These are phyloP conservation scores for Plasmopara viticola DNA, from an alignment of 352 stramenopile genomes.

Conservation along the genomic window DNA sequence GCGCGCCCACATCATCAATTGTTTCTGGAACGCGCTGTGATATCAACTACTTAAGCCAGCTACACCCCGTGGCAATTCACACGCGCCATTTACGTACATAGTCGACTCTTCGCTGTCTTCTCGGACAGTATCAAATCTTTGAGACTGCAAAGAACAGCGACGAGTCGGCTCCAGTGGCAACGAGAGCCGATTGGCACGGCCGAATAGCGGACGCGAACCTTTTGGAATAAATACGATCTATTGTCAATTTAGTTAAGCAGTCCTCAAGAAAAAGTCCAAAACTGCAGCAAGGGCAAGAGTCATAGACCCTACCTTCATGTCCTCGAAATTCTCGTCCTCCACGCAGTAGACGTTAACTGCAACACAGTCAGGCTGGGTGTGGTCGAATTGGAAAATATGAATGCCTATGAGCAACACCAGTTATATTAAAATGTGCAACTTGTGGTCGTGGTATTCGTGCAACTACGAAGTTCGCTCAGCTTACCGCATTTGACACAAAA, in stretches of 20 bases:
- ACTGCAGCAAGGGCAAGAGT: neutral
- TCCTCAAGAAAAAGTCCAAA: no score
- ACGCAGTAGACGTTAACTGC: slow-evolving; percentile 80
- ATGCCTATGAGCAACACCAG: slow-evolving; percentile 32
- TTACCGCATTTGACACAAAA: slow-evolving; percentile 76
- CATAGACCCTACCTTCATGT: slow-evolving; percentile 48
- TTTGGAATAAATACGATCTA: slow-evolving; percentile 80
- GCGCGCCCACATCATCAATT: slow-evolving; percentile 72
- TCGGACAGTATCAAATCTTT: slow-evolving; percentile 30
- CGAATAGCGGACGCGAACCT: slow-evolving; percentile 61
- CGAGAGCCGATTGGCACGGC: slow-evolving; percentile 34
- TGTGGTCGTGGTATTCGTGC: no score
- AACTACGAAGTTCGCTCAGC: slow-evolving; percentile 7
- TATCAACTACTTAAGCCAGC: slow-evolving; percentile 10
- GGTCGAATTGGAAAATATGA: slow-evolving; percentile 83
- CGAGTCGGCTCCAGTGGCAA: slow-evolving; percentile 36
- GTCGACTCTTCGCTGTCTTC: slow-evolving; percentile 47
- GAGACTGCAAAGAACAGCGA: slow-evolving; percentile 35
- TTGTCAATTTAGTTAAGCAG: neutral
- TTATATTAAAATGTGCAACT: neutral
- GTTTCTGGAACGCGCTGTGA: slow-evolving; percentile 59
- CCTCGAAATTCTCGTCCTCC: slow-evolving; percentile 76
- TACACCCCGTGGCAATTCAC: neutral
- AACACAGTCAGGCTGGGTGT: slow-evolving; percentile 55
- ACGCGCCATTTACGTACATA: slow-evolving; percentile 32